Evolutionary conservation across 1,139 yeast species (phyloP).

Genomic region (Taphrina deformans): DNA sequence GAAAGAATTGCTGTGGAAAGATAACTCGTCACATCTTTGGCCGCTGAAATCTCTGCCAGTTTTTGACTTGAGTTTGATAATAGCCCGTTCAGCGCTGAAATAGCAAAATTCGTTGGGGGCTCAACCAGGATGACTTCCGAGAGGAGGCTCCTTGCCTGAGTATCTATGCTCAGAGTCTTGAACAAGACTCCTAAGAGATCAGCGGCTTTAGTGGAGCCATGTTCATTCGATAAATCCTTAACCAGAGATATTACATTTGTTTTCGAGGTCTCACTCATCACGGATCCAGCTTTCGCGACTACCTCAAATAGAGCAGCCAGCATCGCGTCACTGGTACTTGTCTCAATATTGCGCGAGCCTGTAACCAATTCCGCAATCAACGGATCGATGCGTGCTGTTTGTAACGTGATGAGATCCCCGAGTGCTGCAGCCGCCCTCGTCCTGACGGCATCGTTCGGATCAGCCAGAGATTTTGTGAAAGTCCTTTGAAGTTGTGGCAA

Average conservation of each 20-base stretch:
- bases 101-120: slow-evolving; percentile 12
- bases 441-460: slow-evolving; percentile 70
- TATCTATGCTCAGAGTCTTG: slow-evolving; percentile 8
- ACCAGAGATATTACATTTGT: slow-evolving; percentile 68
- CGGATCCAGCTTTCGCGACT: slow-evolving; percentile 73
- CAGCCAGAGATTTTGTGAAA: slow-evolving; percentile 86
- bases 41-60: slow-evolving; percentile 2
- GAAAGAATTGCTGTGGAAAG: slow-evolving; percentile 49
- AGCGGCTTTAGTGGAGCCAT: slow-evolving; percentile 19
- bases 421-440: slow-evolving; percentile 83
- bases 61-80: slow-evolving; percentile 18
- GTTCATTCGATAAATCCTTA: slow-evolving; percentile 55
- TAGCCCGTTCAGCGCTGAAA: slow-evolving; percentile 8
- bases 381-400: slow-evolving; percentile 85
- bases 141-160: slow-evolving; percentile 12
- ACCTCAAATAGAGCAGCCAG: slow-evolving; percentile 82
- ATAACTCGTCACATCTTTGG: slow-evolving; percentile 50
- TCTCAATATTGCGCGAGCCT: slow-evolving; percentile 34
- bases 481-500: slow-evolving; percentile 97
- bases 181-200: slow-evolving; percentile 23
- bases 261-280: slow-evolving; percentile 74
- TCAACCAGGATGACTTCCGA: slow-evolving; percentile 10
- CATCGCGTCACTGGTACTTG: slow-evolving; percentile 71
- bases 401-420: slow-evolving; percentile 81
- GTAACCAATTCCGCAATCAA: slow-evolving; percentile 51